These are phyloP conservation scores for Castanopsis chinensis DNA, from an alignment of 306 rosid species.

Conservation along the genomic window DNA sequence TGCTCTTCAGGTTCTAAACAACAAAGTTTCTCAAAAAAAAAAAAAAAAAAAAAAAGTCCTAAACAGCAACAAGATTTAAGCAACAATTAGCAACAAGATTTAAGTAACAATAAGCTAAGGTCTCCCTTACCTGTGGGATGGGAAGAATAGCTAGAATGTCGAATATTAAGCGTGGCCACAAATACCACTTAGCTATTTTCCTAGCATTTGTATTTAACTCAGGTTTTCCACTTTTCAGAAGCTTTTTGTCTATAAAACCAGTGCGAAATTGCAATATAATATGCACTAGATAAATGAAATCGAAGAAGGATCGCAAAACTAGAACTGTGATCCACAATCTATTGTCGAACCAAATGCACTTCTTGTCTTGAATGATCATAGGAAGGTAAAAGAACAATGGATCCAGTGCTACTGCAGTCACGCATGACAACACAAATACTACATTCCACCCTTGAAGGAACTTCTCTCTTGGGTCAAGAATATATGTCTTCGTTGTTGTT, in stretches of 20 bases:
- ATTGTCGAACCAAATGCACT: constrained; percentile 64
- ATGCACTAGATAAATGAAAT: constrained; percentile 73
- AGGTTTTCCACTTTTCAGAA: constrained; percentile 85
- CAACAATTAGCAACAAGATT: no score
- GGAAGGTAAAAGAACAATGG: constrained; percentile 90
- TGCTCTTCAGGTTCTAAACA: no score
- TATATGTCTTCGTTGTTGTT: background rate
- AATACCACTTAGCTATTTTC: constrained; percentile 81
- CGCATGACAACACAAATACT: constrained; percentile 77
- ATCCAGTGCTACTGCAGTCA: constrained; percentile 77
- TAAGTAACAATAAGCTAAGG: background rate
- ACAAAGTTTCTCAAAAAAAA: no score
- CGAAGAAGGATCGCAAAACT: constrained; percentile 80
- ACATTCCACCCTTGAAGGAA: constrained; percentile 94
- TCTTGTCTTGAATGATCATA: constrained; percentile 53
- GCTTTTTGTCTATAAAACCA: constrained; percentile 72
- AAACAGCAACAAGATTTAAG: no score
- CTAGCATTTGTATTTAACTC: constrained; percentile 76
- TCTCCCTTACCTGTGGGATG: constrained; percentile 70
- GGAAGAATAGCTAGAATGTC: constrained; percentile 96
- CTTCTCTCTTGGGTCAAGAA: constrained; percentile 89
- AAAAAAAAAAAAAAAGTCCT: no score
- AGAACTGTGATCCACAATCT: constrained; percentile 72
- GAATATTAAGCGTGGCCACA: constrained; percentile 72
- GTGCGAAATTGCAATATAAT: constrained; percentile 85